Base-by-base conservation (phyloP, 108 stramenopile genomes). In the Mayamaea pseudoterrestris region DNA sequence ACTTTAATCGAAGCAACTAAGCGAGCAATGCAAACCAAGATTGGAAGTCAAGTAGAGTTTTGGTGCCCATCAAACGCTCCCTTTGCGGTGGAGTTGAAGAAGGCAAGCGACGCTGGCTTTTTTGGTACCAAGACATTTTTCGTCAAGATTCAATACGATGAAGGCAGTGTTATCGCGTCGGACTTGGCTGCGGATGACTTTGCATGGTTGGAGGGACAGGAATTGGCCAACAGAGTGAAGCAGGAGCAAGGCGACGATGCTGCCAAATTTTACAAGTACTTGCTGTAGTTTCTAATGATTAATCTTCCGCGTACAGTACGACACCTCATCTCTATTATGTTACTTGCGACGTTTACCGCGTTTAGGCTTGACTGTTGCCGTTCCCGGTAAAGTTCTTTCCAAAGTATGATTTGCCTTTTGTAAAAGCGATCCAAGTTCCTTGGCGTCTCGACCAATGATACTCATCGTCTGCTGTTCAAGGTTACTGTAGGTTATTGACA, bases 121-220 rank as follows among this genome's bases (percentile, higher is more conserved):
- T 90, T 57, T 50, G 89, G 89, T 5, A 78, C 71, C 53, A 90
- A 85, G 58, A 81, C 74, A 9, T 86, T 86, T 35, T 83, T 71
- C 45, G 65, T 83, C 62, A 65, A 65, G 29, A 17, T 29, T 29
- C 65, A 84, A 21, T 80, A 85, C 51, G 78, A 76, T 43, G 63
- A 65, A 9, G 83, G 83, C 1, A 68, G 58, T 44, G 55, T 73
- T 9, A 44, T 63, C 25, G 40, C 57, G 25, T 29, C 36, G 4
- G 29, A 65, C 30, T 47, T 58, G 24, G 58, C 50, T 17, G 52
- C 41, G n/a, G 41, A 68, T 17, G 76, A 82, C 53, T 80, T 69
- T 64, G 89, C 63, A 29, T 90, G 89, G 89, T 46, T 90, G 41
- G 72, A 64, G 27, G 60, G 66, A 35, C 54, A 62, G n/a, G 89